These are phyloP conservation scores for Erythrobasidium yunnanense DNA, from an alignment of 768 basidiomycete species.

Conservation along the genomic window DNA sequence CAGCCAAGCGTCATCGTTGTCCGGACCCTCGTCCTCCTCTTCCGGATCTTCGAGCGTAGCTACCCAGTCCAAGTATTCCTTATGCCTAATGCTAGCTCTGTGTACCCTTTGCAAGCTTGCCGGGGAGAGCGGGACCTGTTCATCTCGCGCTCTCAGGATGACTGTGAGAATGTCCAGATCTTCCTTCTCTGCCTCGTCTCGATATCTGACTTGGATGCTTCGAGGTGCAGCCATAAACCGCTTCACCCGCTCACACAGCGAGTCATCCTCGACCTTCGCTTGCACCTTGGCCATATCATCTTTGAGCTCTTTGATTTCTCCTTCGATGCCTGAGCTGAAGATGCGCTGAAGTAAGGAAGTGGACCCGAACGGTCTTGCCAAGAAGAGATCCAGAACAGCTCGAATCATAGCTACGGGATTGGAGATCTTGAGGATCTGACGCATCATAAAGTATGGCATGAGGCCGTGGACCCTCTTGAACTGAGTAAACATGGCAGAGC, in stretches of 20 bases:
- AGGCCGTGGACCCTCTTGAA: conserved; percentile 87
- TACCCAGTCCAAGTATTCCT: conserved; percentile 56
- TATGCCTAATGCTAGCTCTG: conserved; percentile 65
- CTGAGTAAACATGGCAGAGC: conserved; percentile 74
- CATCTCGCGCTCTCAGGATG: conserved; percentile 55
- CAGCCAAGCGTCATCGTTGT: conserved; percentile 91
- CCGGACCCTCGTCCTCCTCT: conserved; percentile 75
- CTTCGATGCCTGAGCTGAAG: conserved; percentile 84
- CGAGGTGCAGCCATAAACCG: conserved; percentile 74
- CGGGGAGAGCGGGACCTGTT: conserved; percentile 1
- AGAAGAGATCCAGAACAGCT: conserved; percentile 79
- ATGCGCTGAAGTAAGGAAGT: conserved; percentile 84
- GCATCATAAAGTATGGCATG: conserved; percentile 97
- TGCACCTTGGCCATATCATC: conserved; percentile 79
- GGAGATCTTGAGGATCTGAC: conserved; percentile 76
- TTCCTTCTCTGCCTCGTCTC: conserved; percentile 67
- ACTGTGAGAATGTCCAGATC: conserved; percentile 64
- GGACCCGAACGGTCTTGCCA: conserved; percentile 93
- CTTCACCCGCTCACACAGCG: conserved; percentile 76
- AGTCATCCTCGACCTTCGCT: conserved; percentile 75
- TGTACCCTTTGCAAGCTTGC: conserved; percentile 49
- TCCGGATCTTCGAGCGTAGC: conserved; percentile 66
- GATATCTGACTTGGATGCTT: conserved; percentile 75
- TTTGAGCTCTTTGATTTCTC: conserved; percentile 73
- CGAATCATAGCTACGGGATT: conserved; percentile 96